phyloP scores from a whole-genome alignment of 78 protist species.

The Mantamonas sphyraenae region DNA sequence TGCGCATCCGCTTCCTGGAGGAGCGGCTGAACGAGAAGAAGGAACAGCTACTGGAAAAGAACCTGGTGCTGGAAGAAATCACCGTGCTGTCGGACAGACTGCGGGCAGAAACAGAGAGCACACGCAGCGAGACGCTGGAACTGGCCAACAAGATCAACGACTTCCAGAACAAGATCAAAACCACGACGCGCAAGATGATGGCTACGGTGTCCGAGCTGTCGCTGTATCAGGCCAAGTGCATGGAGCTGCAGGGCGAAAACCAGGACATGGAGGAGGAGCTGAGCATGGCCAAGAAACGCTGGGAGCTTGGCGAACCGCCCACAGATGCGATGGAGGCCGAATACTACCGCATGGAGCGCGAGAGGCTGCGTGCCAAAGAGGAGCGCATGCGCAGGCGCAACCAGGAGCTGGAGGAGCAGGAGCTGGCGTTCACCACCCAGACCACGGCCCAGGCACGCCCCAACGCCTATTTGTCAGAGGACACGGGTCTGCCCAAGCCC shows the following conservation, averaged over 20 bases:
- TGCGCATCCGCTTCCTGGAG: constrained; percentile 35
- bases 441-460: constrained; percentile 56
- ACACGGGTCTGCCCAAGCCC: constrained; percentile 49
- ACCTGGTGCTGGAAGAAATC: constrained; percentile 62
- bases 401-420: background rate
- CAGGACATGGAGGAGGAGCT: background rate
- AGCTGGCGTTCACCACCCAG: background rate
- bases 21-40: constrained; percentile 41
- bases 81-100: constrained; percentile 20
- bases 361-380: background rate
- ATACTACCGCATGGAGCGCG: constrained; percentile 15
- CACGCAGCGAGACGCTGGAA: constrained; percentile 37
- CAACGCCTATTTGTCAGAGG: constrained; percentile 60
- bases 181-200: constrained; percentile 45
- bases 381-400: background rate
- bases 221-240: constrained; percentile 44
- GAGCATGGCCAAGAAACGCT: background rate
- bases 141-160: constrained; percentile 45
- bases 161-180: constrained; percentile 30
- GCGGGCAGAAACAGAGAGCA: constrained; percentile 26
- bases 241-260: constrained; percentile 36
- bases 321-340: constrained; percentile 30
- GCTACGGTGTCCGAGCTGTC: constrained; percentile 68
- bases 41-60: constrained; percentile 66
- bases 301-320: constrained; percentile 45